Percentiles rank a stretch among this genome's conserved stretches.
phyloP scores from a whole-genome alignment of 2,329 filamentous ascomycete genomes.

The Bipolaris bicolor region DNA sequence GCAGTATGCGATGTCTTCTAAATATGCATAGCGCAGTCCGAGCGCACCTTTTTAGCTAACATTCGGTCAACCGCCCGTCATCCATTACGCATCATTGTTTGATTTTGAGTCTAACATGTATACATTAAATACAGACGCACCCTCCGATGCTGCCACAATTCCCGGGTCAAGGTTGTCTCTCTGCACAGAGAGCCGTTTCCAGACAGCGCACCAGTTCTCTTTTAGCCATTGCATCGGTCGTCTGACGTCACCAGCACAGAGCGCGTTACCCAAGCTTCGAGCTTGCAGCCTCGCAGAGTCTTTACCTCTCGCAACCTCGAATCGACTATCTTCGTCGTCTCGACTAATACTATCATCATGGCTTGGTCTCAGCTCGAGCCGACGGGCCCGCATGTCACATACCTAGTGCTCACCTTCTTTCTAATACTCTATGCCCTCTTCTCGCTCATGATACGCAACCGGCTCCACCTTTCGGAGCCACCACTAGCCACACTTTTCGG shows the following conservation, averaged over 20 bases:
- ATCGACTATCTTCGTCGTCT: not conserved
- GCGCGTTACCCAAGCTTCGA: not conserved
- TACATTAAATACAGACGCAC: not conserved
- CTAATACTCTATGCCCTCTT: conserved; percentile 56
- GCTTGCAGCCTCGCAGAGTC: conserved; percentile 13
- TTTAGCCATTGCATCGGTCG: not conserved
- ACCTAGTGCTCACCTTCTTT: conserved; percentile 53
- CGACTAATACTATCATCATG: conserved; percentile 27
- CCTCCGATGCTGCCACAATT: not conserved
- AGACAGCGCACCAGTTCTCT: not conserved
- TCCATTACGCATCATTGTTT: conserved; percentile 6
- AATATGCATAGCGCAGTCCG: conserved; percentile 1
- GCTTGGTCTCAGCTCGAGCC: conserved; percentile 55
- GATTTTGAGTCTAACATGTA: not conserved
- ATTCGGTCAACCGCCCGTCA: conserved; percentile 7
- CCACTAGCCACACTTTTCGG: conserved; percentile 56
- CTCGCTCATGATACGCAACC: conserved; percentile 54
- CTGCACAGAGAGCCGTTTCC: not conserved
- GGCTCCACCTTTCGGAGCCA: conserved; percentile 57
- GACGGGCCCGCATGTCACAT: conserved; percentile 55
- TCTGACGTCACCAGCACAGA: conserved; percentile 8
- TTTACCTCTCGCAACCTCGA: conserved; percentile 2
- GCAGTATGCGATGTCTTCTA: not conserved
- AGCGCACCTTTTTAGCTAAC: conserved; percentile 1
- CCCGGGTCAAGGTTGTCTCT: not conserved